Conservation (phyloP, 1,139 yeast species). For the Yamadazyma trypodendri region DNA sequence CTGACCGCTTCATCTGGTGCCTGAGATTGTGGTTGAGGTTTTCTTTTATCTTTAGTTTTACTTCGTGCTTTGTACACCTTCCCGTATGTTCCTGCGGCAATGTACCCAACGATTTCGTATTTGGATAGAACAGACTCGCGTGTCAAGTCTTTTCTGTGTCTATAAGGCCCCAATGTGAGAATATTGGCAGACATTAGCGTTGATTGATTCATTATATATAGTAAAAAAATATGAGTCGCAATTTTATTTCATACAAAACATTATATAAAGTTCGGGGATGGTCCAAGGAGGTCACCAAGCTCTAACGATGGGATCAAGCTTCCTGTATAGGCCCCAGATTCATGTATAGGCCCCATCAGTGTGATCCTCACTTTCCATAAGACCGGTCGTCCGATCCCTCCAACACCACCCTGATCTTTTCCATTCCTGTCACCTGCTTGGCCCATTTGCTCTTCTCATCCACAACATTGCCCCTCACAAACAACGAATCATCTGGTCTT, state of each 20-base stretch:
- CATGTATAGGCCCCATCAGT: too few relatives aligned
- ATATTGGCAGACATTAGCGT: slow-evolving; percentile 61
- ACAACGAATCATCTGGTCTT: slow-evolving; percentile 84
- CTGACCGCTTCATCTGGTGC: too few relatives aligned
- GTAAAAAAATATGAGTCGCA: not conserved
- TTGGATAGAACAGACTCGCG: slow-evolving; percentile 74
- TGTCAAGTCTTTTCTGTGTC: slow-evolving; percentile 66
- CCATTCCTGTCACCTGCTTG: slow-evolving; percentile 74
- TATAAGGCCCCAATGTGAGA: slow-evolving; percentile 70
- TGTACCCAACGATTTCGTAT: slow-evolving; percentile 88
- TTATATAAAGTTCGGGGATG: too few relatives aligned
- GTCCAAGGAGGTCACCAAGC: too few relatives aligned
- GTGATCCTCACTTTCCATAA: slow-evolving; percentile 22
- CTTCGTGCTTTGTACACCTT: slow-evolving; percentile 82
- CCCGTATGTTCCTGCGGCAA: slow-evolving; percentile 98
- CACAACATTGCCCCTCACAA: slow-evolving; percentile 58
- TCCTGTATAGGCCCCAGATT: too few relatives aligned
- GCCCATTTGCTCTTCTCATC: slow-evolving; percentile 63
- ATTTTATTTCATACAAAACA: not conserved
- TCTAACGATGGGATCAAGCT: too few relatives aligned
- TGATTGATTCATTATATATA: slow-evolving; percentile 10
- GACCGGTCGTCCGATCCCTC: slow-evolving; percentile 70
- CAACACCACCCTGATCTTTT: slow-evolving; percentile 70
- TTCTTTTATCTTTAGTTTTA: slow-evolving; percentile 36
- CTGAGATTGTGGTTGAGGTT: slow-evolving; percentile 11